These are phyloP conservation scores for Guillardia theta DNA, from an alignment of 78 protist species.

Conservation along the genomic window DNA sequence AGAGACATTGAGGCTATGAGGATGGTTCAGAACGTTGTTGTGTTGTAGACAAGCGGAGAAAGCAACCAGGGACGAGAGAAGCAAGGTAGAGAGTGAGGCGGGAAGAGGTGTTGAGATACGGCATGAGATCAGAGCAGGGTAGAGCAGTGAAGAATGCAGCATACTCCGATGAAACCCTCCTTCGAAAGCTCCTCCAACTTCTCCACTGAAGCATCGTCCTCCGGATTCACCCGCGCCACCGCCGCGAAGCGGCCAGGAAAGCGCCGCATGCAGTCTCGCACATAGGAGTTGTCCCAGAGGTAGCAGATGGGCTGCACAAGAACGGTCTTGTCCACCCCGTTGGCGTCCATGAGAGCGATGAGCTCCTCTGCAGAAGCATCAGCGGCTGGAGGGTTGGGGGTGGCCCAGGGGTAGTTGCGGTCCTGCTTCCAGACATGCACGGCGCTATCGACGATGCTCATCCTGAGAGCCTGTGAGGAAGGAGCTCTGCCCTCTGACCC, in stretches of 20 bases:
- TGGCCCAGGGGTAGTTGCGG: neutral
- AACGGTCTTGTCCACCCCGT: neutral
- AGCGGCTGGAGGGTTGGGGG: neutral
- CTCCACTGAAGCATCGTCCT: neutral
- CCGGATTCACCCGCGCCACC: neutral
- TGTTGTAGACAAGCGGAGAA: neutral
- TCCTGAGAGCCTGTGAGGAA: conserved; percentile 4
- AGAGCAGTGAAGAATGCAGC: no score
- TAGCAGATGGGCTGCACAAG: neutral
- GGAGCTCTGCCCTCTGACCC: no score
- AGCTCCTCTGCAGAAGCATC: neutral
- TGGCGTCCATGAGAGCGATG: neutral
- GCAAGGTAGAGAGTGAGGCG: neutral
- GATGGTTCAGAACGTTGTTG: neutral
- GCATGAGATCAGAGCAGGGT: no score
- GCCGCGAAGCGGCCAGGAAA: neutral
- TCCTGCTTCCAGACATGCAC: neutral
- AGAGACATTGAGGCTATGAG: no score
- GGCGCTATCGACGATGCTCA: neutral
- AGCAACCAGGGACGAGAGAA: neutral
- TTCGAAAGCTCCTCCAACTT: neutral
- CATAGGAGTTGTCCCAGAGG: neutral
- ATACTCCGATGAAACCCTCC: neutral
- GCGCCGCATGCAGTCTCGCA: neutral
- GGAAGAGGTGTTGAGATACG: neutral